phyloP scores from a whole-genome alignment of 257 asterid species.

The Solanum stenotomum region DNA sequence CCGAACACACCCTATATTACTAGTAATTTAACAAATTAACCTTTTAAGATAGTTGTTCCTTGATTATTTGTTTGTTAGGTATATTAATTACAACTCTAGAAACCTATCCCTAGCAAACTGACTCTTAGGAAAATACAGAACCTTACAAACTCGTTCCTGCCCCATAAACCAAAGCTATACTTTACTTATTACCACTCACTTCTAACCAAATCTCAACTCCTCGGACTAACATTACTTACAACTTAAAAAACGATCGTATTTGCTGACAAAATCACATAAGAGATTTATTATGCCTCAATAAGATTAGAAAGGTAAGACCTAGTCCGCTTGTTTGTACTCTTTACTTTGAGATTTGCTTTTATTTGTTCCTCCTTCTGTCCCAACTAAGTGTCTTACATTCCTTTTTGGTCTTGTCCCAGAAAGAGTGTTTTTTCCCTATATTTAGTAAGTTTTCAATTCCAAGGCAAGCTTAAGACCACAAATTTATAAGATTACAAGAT shows the following conservation, averaged over 20 bases:
- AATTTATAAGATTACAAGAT: not conserved
- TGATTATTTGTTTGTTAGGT: not conserved
- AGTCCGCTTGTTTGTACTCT: not conserved
- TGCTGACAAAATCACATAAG: not conserved
- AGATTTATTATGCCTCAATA: not conserved
- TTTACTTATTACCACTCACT: not conserved
- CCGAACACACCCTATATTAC: not conserved
- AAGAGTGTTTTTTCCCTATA: not conserved
- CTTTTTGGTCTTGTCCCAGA: not conserved
- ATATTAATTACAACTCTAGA: not conserved
- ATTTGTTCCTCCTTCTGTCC: not conserved
- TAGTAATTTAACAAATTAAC: not conserved
- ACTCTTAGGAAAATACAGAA: not conserved
- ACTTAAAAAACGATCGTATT: not conserved
- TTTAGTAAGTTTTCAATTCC: not conserved
- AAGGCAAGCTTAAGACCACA: not conserved
- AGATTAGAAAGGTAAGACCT: not conserved
- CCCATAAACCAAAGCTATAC: not conserved
- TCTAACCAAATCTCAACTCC: not conserved
- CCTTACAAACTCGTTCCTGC: not conserved
- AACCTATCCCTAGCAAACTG: not conserved
- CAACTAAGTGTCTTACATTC: not conserved
- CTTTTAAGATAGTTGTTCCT: too few relatives aligned
- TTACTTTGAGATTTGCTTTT: not conserved
- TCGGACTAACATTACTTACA: not conserved